phyloP scores from a whole-genome alignment of 495 filamentous ascomycete species.

The Extremus antarcticus region DNA sequence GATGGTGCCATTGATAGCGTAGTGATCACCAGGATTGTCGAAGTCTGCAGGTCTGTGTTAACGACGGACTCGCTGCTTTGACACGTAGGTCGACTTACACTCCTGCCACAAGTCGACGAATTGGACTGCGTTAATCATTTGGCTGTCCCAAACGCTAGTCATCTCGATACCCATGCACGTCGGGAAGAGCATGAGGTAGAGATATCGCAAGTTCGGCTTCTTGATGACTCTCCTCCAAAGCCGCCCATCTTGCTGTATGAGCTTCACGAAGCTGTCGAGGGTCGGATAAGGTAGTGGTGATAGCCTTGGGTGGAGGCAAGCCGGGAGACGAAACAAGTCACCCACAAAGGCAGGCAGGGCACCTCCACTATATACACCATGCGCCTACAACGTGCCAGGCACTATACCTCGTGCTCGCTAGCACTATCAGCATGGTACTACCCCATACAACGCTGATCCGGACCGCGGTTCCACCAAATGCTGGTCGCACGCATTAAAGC shows the following conservation, averaged over 20 bases:
- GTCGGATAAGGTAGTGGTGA: too few species aligned
- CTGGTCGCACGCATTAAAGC: background rate
- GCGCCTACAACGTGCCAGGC: too few species aligned
- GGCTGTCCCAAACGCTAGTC: constrained; percentile 60
- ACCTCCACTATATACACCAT: background rate
- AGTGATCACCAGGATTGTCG: constrained; percentile 22
- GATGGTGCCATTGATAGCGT: constrained; percentile 26
- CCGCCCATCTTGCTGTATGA: background rate
- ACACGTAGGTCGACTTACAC: constrained; percentile 32
- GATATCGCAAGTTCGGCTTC: constrained; percentile 47
- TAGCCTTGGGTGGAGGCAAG: too few species aligned
- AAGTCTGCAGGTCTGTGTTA: constrained; percentile 28
- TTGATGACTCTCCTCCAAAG: constrained; percentile 8
- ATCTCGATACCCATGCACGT: constrained; percentile 61
- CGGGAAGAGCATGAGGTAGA: constrained; percentile 54
- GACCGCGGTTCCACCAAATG: background rate
- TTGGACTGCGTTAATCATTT: constrained; percentile 61
- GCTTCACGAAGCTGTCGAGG: background rate
- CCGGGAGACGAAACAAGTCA: too few species aligned
- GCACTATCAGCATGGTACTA: too few species aligned
- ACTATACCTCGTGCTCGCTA: too few species aligned
- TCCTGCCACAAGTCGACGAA: constrained; percentile 45
- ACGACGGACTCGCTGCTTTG: background rate
- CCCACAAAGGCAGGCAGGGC: too few species aligned
- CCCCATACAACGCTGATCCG: background rate